Base-by-base conservation (phyloP, 2,329 filamentous ascomycete genomes). In the Penicillium concentricum region DNA sequence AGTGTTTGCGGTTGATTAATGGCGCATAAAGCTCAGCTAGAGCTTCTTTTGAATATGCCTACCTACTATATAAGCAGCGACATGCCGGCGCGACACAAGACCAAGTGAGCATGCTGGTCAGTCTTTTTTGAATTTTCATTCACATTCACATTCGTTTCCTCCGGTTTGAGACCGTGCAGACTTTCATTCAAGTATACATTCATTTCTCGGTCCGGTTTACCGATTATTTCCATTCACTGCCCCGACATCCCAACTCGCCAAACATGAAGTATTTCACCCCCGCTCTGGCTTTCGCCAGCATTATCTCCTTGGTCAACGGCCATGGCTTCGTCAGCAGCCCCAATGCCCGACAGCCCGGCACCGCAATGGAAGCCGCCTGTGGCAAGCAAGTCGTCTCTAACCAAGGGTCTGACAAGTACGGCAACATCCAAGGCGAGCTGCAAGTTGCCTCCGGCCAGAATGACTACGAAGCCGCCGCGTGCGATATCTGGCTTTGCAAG, bases 401-500 rank as follows among this genome's bases (percentile, higher is more conserved):
- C 73, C 79, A 83, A 72, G 60, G 62, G 35, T 75, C 79, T 16
- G 82, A 85, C 76, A 76, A 79, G 69, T 81, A 81, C 69, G 82
- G 82, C 63, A 85, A 85, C 70, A 72, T 85, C 61, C 83, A 86
- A 70, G 78, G 78, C 56, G 74, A 82, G 61, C 74, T 82, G 42
- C 80, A 84, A 68, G 74, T 80, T 47, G 79, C 77, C 67, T 68
- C 54, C 55, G 64, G 68, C 61, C 79, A 83, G 71, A 62, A 34
- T 47, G 81, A 82, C 73, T 82, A 79, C 72, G 72, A 81, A 53
- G 73, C 74, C 44, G 67, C 69, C 1, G 67, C 71, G 37, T 84
- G 82, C 69, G 73, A 82, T 64, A 73, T 83, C 65, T 83, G 77
- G 77, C 76, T 82, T 46, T 84, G 82, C 81, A 84, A 84, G 73